Evolutionary conservation across 2,329 filamentous ascomycete species (phyloP), one percentile per base, ranked within the genome.

Genomic region (Trichoderma koningii): DNA sequence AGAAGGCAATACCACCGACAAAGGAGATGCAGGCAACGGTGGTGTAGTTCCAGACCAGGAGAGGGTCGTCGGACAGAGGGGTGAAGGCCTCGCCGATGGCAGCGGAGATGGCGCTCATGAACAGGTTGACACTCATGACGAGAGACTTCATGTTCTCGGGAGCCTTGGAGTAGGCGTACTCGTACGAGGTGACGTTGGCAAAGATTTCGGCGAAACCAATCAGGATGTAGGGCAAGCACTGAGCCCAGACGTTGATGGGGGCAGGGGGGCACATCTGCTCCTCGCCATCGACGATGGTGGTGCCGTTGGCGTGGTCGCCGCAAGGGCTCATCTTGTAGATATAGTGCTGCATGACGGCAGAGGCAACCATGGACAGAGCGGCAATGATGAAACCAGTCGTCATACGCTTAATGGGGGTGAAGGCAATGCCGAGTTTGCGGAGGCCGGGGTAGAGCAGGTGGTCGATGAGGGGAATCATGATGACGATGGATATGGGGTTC

Each of bases 141-240:
- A 93, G 81, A 1, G 87, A 90, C 69, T 89, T 88, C 90, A 93
- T 93, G 79, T 92, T 92, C 72, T 84, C 86, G 28, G 90, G 90
- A 0, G 89, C 89, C 77, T 92, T 91, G 74, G 87, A 88, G 79
- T 87, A 93, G 41, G 90, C 90, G 68, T 91, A 92, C 74, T 92
- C 90, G 68, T 90, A 85, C 1, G 87, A 87, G 17, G 83, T 83
- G 66, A 84, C 81, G 71, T 83, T 83, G 68, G 82, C 79, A 69
- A 85, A 80, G 62, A 85, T 82, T 75, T 85, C 83, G 9, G 82
- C 79, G 4, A 84, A 72, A 67, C 82, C 82, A 28, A 82, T 80
- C 28, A 85, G 71, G 68, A 83, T 77, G 72, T 83, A 83, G 21
- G 82, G 80, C 12, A 84, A 75, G 23, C 76, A 80, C 75, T 85